Percentiles rank a stretch among this genome's conserved stretches.
Conservation (phyloP, 257 asterid genomes). For the Ligustrum vulgare region DNA sequence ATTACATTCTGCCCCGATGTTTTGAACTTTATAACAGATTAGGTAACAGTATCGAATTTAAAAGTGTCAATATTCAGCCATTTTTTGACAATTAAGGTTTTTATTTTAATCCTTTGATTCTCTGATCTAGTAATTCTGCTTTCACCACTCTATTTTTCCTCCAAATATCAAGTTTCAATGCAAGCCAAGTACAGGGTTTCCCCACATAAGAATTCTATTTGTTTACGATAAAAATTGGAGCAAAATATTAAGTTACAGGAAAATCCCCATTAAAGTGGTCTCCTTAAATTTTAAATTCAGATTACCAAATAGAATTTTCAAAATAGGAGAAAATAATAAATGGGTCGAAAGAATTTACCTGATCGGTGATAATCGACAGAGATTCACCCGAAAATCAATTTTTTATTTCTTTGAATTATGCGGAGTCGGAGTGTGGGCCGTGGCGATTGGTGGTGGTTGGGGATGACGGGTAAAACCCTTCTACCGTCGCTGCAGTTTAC, state of each 20-base stretch:
- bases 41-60: neutral
- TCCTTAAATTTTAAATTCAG: neutral
- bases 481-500: neutral
- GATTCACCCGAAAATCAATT: neutral
- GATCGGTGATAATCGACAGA: neutral
- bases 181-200: too few relatives aligned
- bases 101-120: too few relatives aligned
- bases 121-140: too few relatives aligned
- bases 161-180: too few relatives aligned
- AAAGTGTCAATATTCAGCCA: neutral
- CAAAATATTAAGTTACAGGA: too few relatives aligned
- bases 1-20: neutral
- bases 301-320: neutral
- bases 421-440: neutral
- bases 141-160: too few relatives aligned
- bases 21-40: neutral
- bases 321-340: neutral
- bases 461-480: neutral
- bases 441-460: neutral
- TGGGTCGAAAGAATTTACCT: neutral
- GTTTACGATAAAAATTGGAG: too few relatives aligned
- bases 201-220: too few relatives aligned
- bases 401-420: neutral
- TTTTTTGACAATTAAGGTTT: neutral
- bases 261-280: neutral